A percentile compares a stretch with the other conserved stretches of the same genome.
Conservation (phyloP, 2,329 filamentous ascomycete genomes). For the Aspergillus sp. region DNA sequence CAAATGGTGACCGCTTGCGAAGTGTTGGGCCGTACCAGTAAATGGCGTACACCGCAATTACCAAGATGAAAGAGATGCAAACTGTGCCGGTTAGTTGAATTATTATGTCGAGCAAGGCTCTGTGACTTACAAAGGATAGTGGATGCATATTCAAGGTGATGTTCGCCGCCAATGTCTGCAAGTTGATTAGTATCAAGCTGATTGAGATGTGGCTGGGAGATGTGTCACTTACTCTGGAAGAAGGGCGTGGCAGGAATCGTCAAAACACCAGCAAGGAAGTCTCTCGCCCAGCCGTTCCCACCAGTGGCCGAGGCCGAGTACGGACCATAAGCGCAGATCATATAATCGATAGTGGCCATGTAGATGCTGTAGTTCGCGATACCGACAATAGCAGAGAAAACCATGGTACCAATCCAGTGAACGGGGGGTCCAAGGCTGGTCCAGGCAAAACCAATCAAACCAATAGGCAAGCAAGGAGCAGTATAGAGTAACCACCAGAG, state of each 20-base stretch:
- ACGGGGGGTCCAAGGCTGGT: conserved; percentile 59
- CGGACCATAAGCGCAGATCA: conserved; percentile 69
- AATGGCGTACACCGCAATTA: conserved; percentile 67
- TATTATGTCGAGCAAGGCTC: not conserved
- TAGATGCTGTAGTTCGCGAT: conserved; percentile 68
- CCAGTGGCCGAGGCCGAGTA: conserved; percentile 70
- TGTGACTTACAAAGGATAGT: conserved; percentile 61
- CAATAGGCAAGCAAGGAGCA: conserved; percentile 63
- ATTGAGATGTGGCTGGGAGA: not conserved
- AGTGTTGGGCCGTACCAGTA: conserved; percentile 68
- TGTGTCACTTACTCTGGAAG: conserved; percentile 41
- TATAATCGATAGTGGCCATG: conserved; percentile 70
- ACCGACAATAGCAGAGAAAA: conserved; percentile 64
- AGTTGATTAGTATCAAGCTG: not conserved
- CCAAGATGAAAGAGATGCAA: conserved; percentile 64
- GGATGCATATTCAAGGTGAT: conserved; percentile 62
- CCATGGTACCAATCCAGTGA: conserved; percentile 66
- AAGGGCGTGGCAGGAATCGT: conserved; percentile 63
- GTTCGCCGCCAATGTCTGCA: conserved; percentile 58
- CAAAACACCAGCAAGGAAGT: conserved; percentile 67
- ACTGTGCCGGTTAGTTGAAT: conserved; percentile 33
- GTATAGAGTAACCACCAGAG: conserved; percentile 66
- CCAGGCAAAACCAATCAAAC: conserved; percentile 67
- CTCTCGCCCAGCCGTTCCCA: conserved; percentile 68
- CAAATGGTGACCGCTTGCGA: conserved; percentile 66